Base-by-base conservation (phyloP, 192 early-diverging fungal species). In the Coemansia sp. region DNA sequence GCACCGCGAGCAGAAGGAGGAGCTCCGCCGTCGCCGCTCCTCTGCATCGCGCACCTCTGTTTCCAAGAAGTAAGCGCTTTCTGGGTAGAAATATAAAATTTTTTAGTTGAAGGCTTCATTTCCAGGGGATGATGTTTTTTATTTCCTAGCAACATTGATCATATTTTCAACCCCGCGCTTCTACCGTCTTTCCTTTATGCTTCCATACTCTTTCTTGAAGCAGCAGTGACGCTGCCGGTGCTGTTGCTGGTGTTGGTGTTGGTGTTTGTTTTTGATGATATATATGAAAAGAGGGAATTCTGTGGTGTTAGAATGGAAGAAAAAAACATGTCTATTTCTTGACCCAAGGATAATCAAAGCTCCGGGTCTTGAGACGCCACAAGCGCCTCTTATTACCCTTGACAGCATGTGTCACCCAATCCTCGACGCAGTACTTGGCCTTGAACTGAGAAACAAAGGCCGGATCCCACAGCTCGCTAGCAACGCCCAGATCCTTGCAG, bases 401-500 rank as follows among this genome's bases (percentile, higher is more conserved):
- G n/a, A 73, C 73, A n/a, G 86, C 86, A 72, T 93, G 87, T 48
- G 89, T 92, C 12, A 86, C 92, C 84, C 82, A 88, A 7, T 90
- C 87, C 74, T 92, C 89, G 40, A 87, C 88, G 61, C 94, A 93
- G 66, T 96, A 77, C 61, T 88, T 74, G 49, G 84, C 87, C 84
- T 94, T 97, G 79, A 94, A 99, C 52, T 91, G 82, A 16, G 91
- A 84, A 60, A 99, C 90, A 69, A 93, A 97, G 0, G 78, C 69
- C 22, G 97, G 97, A 62, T 99, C 95, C 92, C 95, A 97, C 56
- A 99, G 81, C 76, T 99, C 95, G 40, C 87, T 92, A 0, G 93
- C 92, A 22, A 95, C 80, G 26, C 93, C 94, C 57, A 98, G 83
- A 84, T 99, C 97, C 71, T 99, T 99, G 83, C 95, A 99, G 80